phyloP scores from a whole-genome alignment of 106 monocot genomes.

The Dioscorea zingiberensis region DNA sequence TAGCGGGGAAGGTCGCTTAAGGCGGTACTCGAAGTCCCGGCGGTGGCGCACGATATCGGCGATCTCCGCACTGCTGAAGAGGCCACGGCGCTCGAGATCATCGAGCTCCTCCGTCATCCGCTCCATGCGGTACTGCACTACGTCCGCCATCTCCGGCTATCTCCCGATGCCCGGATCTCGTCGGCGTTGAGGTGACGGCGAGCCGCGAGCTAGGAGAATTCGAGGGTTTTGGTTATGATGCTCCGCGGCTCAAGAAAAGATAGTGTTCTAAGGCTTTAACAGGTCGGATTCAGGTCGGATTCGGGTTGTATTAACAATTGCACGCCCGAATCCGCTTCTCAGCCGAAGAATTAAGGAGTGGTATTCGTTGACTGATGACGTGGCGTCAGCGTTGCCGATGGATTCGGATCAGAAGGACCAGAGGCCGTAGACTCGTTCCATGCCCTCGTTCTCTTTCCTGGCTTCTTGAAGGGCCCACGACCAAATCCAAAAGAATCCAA shows the following conservation, averaged over 20 bases:
- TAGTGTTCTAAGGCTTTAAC: too few relatives aligned
- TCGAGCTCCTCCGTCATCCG: slow-evolving; percentile 89
- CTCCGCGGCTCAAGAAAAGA: background rate
- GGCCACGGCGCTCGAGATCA: slow-evolving; percentile 70
- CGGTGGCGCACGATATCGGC: slow-evolving; percentile 63
- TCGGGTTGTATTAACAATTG: too few relatives aligned
- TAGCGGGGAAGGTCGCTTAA: slow-evolving; percentile 72
- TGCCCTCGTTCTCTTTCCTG: too few relatives aligned
- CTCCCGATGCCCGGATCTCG: background rate
- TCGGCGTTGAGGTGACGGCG: background rate
- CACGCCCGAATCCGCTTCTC: too few relatives aligned
- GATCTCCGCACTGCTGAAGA: slow-evolving; percentile 64
- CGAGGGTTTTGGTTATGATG: background rate
- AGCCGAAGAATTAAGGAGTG: too few relatives aligned
- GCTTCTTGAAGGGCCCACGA: too few relatives aligned
- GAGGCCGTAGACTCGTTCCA: background rate
- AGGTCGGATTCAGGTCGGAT: too few relatives aligned
- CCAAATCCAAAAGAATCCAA: too few relatives aligned
- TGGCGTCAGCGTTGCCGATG: background rate
- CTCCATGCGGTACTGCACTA: slow-evolving; percentile 77
- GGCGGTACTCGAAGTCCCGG: slow-evolving; percentile 81
- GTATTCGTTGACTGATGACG: background rate
- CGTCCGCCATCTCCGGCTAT: slow-evolving; percentile 63
- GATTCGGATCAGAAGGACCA: background rate
- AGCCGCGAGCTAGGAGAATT: background rate